These are phyloP conservation scores for Purshia tridentata DNA, from an alignment of 306 rosid species.

Conservation along the genomic window DNA sequence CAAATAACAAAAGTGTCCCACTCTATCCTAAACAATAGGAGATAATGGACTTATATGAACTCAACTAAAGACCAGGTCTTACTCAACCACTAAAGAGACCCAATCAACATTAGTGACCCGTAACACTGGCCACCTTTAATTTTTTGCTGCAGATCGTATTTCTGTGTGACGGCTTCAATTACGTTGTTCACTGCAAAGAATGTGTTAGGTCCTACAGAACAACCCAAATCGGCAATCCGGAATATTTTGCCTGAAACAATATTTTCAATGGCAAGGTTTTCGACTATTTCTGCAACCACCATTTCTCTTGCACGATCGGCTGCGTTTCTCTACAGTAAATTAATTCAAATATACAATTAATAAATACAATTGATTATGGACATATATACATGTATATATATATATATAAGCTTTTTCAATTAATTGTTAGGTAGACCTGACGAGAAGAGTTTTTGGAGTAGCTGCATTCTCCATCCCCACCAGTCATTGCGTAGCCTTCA, in stretches of 20 bases:
- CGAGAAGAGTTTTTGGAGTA: background rate
- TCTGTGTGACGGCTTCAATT: slow-evolving; percentile 8
- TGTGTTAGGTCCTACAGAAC: slow-evolving; percentile 30
- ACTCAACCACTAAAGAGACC: too few relatives aligned
- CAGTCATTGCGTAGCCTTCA: background rate
- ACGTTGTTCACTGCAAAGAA: slow-evolving; percentile 12
- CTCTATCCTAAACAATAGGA: too few relatives aligned
- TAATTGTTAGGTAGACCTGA: background rate
- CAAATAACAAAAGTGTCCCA: too few relatives aligned
- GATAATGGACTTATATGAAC: too few relatives aligned
- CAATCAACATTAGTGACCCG: too few relatives aligned
- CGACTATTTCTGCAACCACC: background rate
- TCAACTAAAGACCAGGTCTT: too few relatives aligned
- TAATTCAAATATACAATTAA: background rate
- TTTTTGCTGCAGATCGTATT: background rate
- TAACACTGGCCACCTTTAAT: too few relatives aligned
- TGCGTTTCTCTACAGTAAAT: background rate
- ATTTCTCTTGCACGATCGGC: background rate
- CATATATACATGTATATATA: too few relatives aligned
- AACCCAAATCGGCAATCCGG: slow-evolving; percentile 26
- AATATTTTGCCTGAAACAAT: background rate
- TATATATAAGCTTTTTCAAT: too few relatives aligned
- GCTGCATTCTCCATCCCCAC: slow-evolving; percentile 10
- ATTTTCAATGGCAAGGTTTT: slow-evolving; percentile 14
- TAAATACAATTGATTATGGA: too few relatives aligned